Conservation (phyloP, 495 filamentous ascomycete genomes). For the Penicillium roqueforti region DNA sequence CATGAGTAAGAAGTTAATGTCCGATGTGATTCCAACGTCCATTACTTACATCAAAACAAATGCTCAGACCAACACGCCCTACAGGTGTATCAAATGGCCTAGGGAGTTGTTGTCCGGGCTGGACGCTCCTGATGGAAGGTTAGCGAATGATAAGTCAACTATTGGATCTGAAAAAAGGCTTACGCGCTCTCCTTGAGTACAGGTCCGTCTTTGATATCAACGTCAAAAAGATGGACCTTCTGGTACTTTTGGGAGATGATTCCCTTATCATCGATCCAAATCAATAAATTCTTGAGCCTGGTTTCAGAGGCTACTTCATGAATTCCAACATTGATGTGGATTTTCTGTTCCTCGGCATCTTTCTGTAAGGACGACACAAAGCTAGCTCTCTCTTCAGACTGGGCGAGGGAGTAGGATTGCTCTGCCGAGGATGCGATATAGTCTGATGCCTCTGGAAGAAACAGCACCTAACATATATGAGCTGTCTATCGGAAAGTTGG, state of each 20-base stretch:
- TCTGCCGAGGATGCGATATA: constrained; percentile 68
- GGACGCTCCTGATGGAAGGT: constrained; percentile 45
- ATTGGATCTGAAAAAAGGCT: constrained; percentile 3
- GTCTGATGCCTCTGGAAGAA: constrained; percentile 89
- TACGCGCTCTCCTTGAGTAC: constrained; percentile 58
- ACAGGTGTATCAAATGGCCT: constrained; percentile 68
- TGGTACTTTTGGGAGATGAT: constrained; percentile 61
- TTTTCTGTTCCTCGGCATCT: constrained; percentile 52
- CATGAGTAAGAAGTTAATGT: background rate
- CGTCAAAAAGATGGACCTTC: constrained; percentile 77
- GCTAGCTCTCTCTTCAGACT: constrained; percentile 48
- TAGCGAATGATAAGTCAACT: background rate
- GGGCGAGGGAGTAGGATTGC: constrained; percentile 64
- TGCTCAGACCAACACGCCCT: constrained; percentile 70
- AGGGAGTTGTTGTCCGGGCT: constrained; percentile 54
- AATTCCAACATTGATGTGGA: constrained; percentile 85
- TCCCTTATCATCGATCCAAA: constrained; percentile 67
- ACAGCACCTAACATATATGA: constrained; percentile 58
- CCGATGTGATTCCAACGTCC: background rate
- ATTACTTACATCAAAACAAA: constrained; percentile 78
- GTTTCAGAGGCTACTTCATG: constrained; percentile 66
- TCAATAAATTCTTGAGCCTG: constrained; percentile 57
- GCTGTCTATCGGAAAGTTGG: background rate
- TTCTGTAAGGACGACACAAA: constrained; percentile 72
- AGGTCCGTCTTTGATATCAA: constrained; percentile 61